Evolutionary conservation across 805 yeast species (phyloP), one percentile per base, ranked within the genome.

Genomic region (Kodamaea kaohsiungensis): DNA sequence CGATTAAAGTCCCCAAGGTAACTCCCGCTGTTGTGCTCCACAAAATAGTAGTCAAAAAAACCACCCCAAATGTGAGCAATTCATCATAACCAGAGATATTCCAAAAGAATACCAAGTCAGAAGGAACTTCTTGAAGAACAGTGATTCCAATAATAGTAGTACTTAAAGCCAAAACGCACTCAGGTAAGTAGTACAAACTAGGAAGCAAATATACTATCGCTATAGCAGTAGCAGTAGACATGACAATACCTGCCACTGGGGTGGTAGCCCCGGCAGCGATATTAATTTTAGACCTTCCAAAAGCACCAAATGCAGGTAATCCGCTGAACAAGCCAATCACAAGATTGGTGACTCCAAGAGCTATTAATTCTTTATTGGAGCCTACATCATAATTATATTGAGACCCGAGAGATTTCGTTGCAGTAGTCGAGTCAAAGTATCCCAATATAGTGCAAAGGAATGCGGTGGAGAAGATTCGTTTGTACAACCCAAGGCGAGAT

Each of bases 81-180:
- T 65, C 68, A 45, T 60, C 65, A 58, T 61, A 65, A 9, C 68
- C 68, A 8, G 58, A 54, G 9, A 65, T 64, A 40, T 54, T 22
- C 60, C 59, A 59, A 56, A 64, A 62, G 46, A 65, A 65, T n/a
- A 37, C 30, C 17, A 64, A 16, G 35, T 64, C 68, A n/a, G 53
- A 33, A 16, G 61, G 61, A 12, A 68, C 66, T 38, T 71, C 75
- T 53, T 65, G 68, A 16, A 70, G 48, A 19, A 91, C 76, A 0
- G 87, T 81, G 1, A 88, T 60, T 13, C 96, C 75, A 42, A 70
- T 67, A 46, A 71, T 65, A 1, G 75, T 70, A 7, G 75, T 71
- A 46, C 69, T 65, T 50, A 67, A 68, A 49, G 68, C 71, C 61
- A 61, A 72, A 43, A 65, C 75, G 61, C 63, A 77, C 43, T 63